Conservation (phyloP, 345 rosid genomes). For the Populus tremula region DNA sequence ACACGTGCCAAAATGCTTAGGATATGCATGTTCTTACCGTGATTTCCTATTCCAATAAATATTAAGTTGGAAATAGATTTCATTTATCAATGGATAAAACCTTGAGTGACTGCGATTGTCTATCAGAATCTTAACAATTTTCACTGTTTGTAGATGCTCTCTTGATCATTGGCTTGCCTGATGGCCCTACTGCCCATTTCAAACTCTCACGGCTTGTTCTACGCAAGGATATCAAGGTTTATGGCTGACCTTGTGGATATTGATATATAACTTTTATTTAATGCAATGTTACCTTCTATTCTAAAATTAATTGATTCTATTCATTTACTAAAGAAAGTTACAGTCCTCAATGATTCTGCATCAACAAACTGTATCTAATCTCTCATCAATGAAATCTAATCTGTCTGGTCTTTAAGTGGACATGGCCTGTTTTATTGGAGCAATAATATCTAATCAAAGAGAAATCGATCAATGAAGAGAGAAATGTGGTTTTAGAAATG, state of each 20-base stretch:
- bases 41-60: background rate
- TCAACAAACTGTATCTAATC: background rate
- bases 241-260: constrained; percentile 1
- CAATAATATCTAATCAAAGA: background rate
- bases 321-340: background rate
- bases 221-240: constrained; percentile 87
- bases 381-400: background rate
- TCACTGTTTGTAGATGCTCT: constrained; percentile 61
- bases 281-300: background rate
- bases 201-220: constrained; percentile 78
- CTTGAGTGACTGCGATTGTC: background rate
- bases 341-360: background rate
- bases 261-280: background rate
- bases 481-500: background rate
- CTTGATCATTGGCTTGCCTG: constrained; percentile 71
- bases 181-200: constrained; percentile 97
- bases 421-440: background rate
- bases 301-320: background rate
- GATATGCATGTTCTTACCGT: background rate
- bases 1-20: background rate
- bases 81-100: background rate
- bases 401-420: background rate
- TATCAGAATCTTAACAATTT: background rate
- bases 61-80: background rate
- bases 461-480: background rate